Base-by-base conservation (phyloP, 1,284 basidiomycete species). In the Xerocomus nothofagi region DNA sequence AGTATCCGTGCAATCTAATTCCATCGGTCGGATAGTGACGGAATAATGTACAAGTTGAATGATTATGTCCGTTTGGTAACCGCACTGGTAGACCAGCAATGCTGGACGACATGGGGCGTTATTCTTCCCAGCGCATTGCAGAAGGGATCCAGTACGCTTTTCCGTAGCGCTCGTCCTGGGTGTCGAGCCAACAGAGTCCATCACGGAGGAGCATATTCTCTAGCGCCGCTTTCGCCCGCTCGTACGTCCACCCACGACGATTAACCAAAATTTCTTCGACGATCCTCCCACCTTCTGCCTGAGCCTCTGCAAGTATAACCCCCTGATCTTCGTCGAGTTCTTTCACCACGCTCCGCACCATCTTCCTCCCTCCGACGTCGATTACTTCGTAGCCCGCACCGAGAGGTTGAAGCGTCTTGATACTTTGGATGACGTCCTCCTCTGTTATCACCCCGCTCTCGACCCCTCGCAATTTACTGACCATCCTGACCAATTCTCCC, bases 101-200 rank as follows among this genome's bases (percentile, higher is more conserved):
- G 6, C 20, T n/a, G 15, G 23, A 20, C 3, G 24, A 42, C 17
- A 12, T 17, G 17, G 8, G 9, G 8, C 7, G 14, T 33, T 64
- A 86, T 49, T 80, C 74, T 44, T 89, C 85, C 90, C 89, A 93
- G 50, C 77, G 75, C 81, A 91, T 86, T 3, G 82, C 86, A n/a
- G 87, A 89, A 2, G 85, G 84, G 20, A 93, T 75, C 89, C 90
- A 94, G 63, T 91, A 93, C 26, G 83, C 79, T 45, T 76, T 74
- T 14, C 84, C 82, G 31, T 71, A 72, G 21, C 65, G 63, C 55
- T 83, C 80, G 52, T 88, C 88, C 68, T 94, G 91, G 34, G 90
- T 86, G 65, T 99, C 96, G 29, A 98, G 67, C 96, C 96, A 99
- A 47, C 93, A 93, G 36, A 97, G 74, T 0, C 94, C 96, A 58